phyloP scores from a whole-genome alignment of 495 filamentous ascomycete species.

The Aspergillus olivimuriae region DNA sequence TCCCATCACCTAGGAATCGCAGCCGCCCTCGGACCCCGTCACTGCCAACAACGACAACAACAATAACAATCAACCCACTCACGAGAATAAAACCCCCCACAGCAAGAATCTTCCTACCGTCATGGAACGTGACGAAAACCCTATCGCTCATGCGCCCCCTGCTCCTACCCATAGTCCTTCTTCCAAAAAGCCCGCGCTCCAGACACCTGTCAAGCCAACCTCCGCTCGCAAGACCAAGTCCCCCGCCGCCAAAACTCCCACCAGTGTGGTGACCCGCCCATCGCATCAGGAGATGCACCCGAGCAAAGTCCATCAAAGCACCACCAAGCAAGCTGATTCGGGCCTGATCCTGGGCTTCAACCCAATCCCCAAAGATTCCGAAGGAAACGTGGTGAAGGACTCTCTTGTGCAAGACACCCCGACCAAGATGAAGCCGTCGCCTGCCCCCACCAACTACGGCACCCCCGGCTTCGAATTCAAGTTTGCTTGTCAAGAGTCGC shows the following conservation, averaged over 20 bases:
- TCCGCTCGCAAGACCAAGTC: slow-evolving; percentile 13
- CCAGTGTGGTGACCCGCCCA: slow-evolving; percentile 36
- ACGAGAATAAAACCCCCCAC: slow-evolving; percentile 2
- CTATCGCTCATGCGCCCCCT: slow-evolving; percentile 1
- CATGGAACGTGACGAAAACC: slow-evolving; percentile 34
- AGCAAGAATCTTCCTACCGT: slow-evolving; percentile 25
- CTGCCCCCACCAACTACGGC: slow-evolving; percentile 33
- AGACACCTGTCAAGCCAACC: slow-evolving; percentile 9
- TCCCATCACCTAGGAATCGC: slow-evolving; percentile 11
- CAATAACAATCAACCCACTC: slow-evolving; percentile 1
- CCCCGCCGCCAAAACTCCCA: slow-evolving; percentile 43
- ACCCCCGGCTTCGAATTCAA: slow-evolving; percentile 72
- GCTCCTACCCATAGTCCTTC: slow-evolving; percentile 1
- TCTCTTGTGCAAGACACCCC: slow-evolving; percentile 31
- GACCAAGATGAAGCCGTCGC: slow-evolving; percentile 35
- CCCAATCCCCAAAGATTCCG: slow-evolving; percentile 46
- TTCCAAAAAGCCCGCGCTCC: slow-evolving; percentile 3
- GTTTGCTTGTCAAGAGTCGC: slow-evolving; percentile 49
- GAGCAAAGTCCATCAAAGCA: slow-evolving; percentile 64
- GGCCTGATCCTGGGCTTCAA: slow-evolving; percentile 62
- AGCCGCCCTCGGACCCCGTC: slow-evolving; percentile 8
- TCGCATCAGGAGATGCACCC: slow-evolving; percentile 71
- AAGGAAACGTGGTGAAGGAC: slow-evolving; percentile 33
- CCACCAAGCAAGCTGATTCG: slow-evolving; percentile 59
- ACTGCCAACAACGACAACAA: slow-evolving; percentile 2